phyloP scores from a whole-genome alignment of 2,329 filamentous ascomycete species.

The Didymella arachidicola region DNA sequence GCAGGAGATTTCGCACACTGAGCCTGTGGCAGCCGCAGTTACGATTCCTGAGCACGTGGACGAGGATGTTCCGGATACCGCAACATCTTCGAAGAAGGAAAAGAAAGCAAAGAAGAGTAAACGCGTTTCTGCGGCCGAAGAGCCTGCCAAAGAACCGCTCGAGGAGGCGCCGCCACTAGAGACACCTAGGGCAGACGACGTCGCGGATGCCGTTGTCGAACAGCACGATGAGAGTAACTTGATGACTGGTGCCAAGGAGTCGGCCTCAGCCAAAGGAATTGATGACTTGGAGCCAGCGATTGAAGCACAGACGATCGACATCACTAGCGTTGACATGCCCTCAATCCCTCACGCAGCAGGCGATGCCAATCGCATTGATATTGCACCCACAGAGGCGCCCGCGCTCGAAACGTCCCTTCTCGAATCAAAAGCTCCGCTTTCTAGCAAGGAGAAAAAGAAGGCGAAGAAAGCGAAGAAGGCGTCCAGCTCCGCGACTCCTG shows the following conservation, averaged over 20 bases:
- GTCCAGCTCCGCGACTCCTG: conserved; percentile 23
- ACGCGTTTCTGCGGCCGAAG: conserved; percentile 25
- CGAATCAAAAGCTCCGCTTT: conserved; percentile 6
- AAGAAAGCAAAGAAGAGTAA: conserved; percentile 40
- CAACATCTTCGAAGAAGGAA: conserved; percentile 31
- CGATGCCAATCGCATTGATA: neutral
- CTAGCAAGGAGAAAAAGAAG: conserved; percentile 36
- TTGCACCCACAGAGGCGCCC: neutral
- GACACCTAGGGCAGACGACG: conserved; percentile 1
- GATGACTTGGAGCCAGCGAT: neutral
- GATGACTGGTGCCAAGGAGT: neutral
- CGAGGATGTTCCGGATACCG: conserved; percentile 15
- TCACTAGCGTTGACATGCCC: neutral
- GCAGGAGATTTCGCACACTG: conserved; percentile 2
- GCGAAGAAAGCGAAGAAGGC: conserved; percentile 36
- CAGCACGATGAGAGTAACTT: neutral
- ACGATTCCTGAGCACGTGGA: conserved; percentile 1
- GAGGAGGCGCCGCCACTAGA: conserved; percentile 7
- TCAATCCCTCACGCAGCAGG: conserved; percentile 1
- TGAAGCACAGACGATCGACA: neutral
- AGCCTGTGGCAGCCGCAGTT: conserved; percentile 3
- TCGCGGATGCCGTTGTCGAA: conserved; percentile 3
- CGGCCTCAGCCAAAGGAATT: neutral
- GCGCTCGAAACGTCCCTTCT: neutral
- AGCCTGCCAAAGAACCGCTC: conserved; percentile 12